Conservation (phyloP, 169 alveolate species). For the Cryptosporidium bovis region DNA sequence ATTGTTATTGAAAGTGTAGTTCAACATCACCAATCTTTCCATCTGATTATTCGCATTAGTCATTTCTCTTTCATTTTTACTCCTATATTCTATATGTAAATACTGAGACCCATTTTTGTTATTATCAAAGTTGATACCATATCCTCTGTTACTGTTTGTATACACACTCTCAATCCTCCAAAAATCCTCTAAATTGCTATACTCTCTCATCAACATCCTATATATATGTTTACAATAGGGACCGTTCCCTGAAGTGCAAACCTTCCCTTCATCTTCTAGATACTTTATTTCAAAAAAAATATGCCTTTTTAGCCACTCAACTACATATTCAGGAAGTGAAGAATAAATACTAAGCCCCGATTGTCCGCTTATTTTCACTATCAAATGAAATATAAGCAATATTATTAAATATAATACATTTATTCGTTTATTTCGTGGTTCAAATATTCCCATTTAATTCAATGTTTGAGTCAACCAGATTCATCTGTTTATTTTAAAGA, state of each 20-base stretch:
- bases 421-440: no score
- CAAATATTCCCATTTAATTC: no score
- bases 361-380: no score
- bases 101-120: background rate
- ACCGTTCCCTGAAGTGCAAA: slow-evolving; percentile 33
- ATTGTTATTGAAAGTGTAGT: no score
- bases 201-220: background rate
- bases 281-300: slow-evolving; percentile 14
- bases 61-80: background rate
- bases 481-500: no score
- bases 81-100: background rate
- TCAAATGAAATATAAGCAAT: no score
- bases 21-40: background rate
- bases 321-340: slow-evolving; percentile 54
- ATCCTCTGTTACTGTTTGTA: background rate
- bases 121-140: background rate
- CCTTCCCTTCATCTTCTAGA: background rate
- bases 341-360: slow-evolving; percentile 23
- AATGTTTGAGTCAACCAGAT: no score
- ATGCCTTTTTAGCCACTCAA: slow-evolving; percentile 52
- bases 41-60: background rate
- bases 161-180: background rate
- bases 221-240: slow-evolving; percentile 30
- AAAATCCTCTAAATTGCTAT: background rate
- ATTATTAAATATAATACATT: no score